Evolutionary conservation across 2,329 filamentous ascomycete species (phyloP), one percentile per base, ranked within the genome.

Genomic region (Mycocentrospora acerina): DNA sequence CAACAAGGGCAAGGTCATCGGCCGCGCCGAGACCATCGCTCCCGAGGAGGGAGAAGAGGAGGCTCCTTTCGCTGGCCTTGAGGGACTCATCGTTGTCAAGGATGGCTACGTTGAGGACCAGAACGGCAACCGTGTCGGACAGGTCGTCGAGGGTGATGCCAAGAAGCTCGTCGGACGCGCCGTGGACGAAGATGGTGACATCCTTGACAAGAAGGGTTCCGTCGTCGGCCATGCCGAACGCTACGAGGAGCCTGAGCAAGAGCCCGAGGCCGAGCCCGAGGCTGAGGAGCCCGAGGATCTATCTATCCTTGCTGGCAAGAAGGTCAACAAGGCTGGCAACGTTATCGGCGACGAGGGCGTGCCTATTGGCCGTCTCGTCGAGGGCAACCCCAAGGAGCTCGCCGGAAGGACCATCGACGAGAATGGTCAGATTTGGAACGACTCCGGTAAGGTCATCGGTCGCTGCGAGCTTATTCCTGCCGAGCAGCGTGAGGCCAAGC

Each of bases 331-430:
- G 64, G 64, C 70, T 35, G 74, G 73, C 40, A 68, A 73, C 19
- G 70, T 77, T 51, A 74, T 77, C 46, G 72, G 71, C 29, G 69
- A 73, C 31, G 70, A 75, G 40, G 72, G 72, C 28, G 69, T 74
- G 4, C 72, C 73, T n/a, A 64, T 79, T 44, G 85, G 81, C 24
- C 79, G 81, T 26, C 76, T 89, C 2, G 66, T 87, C 14, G 82
- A 88, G 59, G 85, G 85, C 11, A 79, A 84, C 44, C 59, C 79
- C 24, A 78, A 79, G 64, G 75, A 78, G 37, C 76, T 88, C 28
- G 68, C 81, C 8, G 85, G 85, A 18, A 81, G 79, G 56, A 84
- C 85, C 77, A 82, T 83, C 55, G 82, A 88, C 62, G 85, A 82
- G 64, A 70, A 86, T 19, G 85, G 85, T 24, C 80, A 86, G 57